Base-by-base conservation (phyloP, 2,329 filamentous ascomycete species). In the Paraphoma chrysanthemicola region DNA sequence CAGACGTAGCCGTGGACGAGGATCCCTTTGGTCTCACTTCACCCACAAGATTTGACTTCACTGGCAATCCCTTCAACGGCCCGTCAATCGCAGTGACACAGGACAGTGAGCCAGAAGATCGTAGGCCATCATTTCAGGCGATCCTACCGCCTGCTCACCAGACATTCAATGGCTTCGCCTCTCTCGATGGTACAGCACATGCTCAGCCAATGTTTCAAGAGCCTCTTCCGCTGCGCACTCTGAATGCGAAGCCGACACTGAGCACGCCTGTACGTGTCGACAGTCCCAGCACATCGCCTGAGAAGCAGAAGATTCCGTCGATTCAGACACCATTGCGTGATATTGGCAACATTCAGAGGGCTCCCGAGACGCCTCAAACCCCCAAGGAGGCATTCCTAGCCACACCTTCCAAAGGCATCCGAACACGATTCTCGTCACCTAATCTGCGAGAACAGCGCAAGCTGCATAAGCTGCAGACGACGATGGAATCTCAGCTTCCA, bases 31-130 rank as follows among this genome's bases (percentile, higher is more conserved):
- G 74, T 5, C 36, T 78, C 12, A 71, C 76, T 29, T 78, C 76
- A 41, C 77, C 77, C 14, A 79, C 74, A 9, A 70, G 74, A 39
- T 78, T 77, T 28, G 79, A 81, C 16, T 81, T 80, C 55, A 63
- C 67, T 18, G 63, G 56, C 16, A 69, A 67, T 52, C 60, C 66
- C 14, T 75, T 76, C 44, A 70, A 68, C 10, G 51, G 56, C 12
- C 51, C 58, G 4, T 64, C 50, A 8, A 45, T 70, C 9, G 48
- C 63, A 16, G 58, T 60, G 29, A 56, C 64, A 12, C 60, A 62
- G 16, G 53, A 62, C n/a, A 38, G 46, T 28, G 64, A 68, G 45
- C 44, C 52, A 4, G 72, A 75, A 45, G 59, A 65, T 44, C 69
- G 71, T 44, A 68, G 70, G 5, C 73, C 70, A n/a, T 73, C 73